Evolutionary conservation across 352 stramenopile genomes (phyloP), one percentile per base, ranked within the genome.

Genomic region (Pythium folliculosum): DNA sequence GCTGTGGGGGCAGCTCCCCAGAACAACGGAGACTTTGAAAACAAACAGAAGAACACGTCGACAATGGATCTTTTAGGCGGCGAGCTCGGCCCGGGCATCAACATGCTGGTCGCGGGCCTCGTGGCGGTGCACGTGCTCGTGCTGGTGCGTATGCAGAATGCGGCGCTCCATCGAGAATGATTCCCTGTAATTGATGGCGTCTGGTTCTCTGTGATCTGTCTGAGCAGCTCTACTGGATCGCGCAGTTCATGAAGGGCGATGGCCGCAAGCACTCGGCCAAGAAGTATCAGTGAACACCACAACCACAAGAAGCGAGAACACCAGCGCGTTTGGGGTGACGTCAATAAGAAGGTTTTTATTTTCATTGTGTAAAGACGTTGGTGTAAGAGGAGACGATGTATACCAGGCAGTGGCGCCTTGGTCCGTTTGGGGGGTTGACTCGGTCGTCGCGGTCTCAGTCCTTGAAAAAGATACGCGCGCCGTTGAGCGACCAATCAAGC

Each of bases 401-500:
- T 14, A n/a, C 40, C 13, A 47, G 40, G 14, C 17, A 21, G 8
- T n/a, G 10, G 14, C 17, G 13, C 40, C 40, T 9, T 4, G 5
- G 5, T 47, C 9, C 10, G 14, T 21, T 21, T n/a, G 40, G 40
- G 9, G 4, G 2, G 40, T 47, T 47, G 40, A 40, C 35, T 40
- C 12, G 35, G 8, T 14, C 17, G 40, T 16, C 14, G 17, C 40
- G 17, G 17, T n/a, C 51, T 44, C 83, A 95, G 55, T 96, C 88
- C 60, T 96, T 96, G 78, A 98, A 98, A 69, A 98, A 98, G 71
- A 98, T 96, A 17, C 86, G 83, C 21, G 90, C 89, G 52, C 90
- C 90, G 59, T 94, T 95, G 64, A 97, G 84, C 61, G 89, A 95
- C 86, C 90, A 97, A 63, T 95, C 91, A 12, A 98, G 84, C 66